phyloP scores from a whole-genome alignment of 2,329 filamentous ascomycete genomes.

The Penicillium sp. region DNA sequence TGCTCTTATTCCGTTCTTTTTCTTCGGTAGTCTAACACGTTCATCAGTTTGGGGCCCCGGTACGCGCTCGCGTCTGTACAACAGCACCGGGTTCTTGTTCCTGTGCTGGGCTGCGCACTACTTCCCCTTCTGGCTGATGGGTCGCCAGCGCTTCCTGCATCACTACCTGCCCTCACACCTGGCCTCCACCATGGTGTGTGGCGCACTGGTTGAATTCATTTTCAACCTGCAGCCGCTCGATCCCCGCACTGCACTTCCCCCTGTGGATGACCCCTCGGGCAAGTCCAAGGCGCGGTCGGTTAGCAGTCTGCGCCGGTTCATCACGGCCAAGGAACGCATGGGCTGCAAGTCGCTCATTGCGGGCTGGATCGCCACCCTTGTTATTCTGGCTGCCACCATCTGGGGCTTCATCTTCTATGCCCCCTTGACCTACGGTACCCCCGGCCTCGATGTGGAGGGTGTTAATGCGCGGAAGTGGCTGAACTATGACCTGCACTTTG shows the following conservation, averaged over 20 bases:
- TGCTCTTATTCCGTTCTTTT: neutral
- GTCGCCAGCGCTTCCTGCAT: constrained; percentile 94
- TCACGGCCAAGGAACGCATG: constrained; percentile 79
- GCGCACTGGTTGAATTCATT: constrained; percentile 89
- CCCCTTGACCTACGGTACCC: constrained; percentile 91
- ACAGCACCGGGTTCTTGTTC: constrained; percentile 99
- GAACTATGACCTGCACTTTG: constrained; percentile 96
- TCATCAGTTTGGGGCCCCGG: constrained; percentile 56
- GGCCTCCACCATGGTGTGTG: constrained; percentile 84
- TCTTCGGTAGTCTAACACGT: constrained; percentile 10
- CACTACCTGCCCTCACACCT: constrained; percentile 96
- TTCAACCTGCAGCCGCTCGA: constrained; percentile 78
- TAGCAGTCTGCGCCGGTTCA: constrained; percentile 52
- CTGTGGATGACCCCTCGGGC: constrained; percentile 39
- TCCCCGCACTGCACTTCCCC: constrained; percentile 50
- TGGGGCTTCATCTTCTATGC: constrained; percentile 91
- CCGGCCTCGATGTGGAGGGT: constrained; percentile 75
- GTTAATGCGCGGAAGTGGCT: constrained; percentile 90
- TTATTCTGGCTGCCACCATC: constrained; percentile 67
- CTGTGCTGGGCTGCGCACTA: constrained; percentile 97
- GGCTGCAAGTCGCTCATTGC: constrained; percentile 72
- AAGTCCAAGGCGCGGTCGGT: constrained; percentile 43
- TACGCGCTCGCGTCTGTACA: constrained; percentile 90
- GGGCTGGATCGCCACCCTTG: constrained; percentile 74
- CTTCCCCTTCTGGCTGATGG: constrained; percentile 97